Base-by-base conservation (phyloP, 257 asterid species). In the Galeopsis tetrahit region DNA sequence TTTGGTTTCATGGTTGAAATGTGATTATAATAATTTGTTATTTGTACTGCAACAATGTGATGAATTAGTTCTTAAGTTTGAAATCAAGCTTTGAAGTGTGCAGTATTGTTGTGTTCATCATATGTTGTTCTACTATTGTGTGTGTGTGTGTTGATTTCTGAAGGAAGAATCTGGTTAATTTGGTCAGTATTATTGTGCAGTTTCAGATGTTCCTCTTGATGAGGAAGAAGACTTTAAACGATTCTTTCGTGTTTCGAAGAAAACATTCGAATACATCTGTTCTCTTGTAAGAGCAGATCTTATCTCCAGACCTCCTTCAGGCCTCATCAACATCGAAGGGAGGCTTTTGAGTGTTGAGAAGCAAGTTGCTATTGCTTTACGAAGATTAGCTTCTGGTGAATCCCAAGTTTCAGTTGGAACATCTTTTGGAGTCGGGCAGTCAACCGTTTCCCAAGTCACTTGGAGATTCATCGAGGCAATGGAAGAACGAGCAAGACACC, bases 301-400 rank as follows among this genome's bases (percentile, higher is more conserved):
- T n/a, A 90, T 95, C 79, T 92, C 99, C 63, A 80, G 98, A 53
- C 99, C 98, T 14, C 99, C 99, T 75, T 92, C 98, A 0, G 99
- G 99, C 8, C 96, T 95, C 71, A 92, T 95, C 75, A 95, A 95
- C 83, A 95, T 92, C 3, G 99, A 95, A 63, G 99, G 99, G 14
- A 79, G 98, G 84, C 99, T 95, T 73, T 88, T 95, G 7, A 92
- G 98, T 72, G 99, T 95, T 57, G 97, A 92, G 77, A 95, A 95
- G 85, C 99, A 92, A 83, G 99, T 89, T 60, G 99, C 98, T 0
- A 95, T 95, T 52, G 99, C 99, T 10, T 43, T 95, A 46, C 81
- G 96, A 76, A 80, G 99, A 60, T 76, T 95, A 63, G 98, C 99
- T 59, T 95, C 99, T 0, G 99, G 98, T 10, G 99, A 95, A 74